Conservation (phyloP, 2,329 filamentous ascomycete species). For the Colletotrichum chrysophilum region DNA sequence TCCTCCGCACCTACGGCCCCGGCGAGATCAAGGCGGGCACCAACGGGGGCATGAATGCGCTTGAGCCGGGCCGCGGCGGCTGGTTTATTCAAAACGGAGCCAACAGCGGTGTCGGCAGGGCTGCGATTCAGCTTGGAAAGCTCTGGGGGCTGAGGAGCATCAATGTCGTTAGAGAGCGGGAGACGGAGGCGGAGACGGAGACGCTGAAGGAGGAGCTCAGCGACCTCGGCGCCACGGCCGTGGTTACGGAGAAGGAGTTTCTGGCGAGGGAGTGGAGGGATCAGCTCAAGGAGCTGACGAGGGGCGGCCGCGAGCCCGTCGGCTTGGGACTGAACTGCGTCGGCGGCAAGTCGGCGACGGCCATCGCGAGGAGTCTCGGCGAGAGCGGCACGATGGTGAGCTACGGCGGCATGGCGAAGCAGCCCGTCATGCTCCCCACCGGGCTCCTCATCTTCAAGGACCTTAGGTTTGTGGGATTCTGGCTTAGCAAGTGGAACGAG, state of each 20-base stretch:
- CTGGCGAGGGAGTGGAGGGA: slow-evolving; percentile 65
- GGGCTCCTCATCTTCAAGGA: slow-evolving; percentile 93
- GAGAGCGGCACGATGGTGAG: slow-evolving; percentile 80
- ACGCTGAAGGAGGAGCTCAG: slow-evolving; percentile 57
- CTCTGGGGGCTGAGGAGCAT: slow-evolving; percentile 91
- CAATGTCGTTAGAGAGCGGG: slow-evolving; percentile 82
- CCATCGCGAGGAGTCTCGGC: slow-evolving; percentile 76
- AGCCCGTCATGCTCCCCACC: slow-evolving; percentile 82
- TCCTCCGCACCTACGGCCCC: slow-evolving; percentile 80
- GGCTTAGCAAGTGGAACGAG: slow-evolving; percentile 91
- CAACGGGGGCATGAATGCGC: slow-evolving; percentile 47
- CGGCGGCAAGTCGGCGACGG: slow-evolving; percentile 82
- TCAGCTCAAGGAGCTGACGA: slow-evolving; percentile 68
- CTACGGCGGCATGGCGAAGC: slow-evolving; percentile 93
- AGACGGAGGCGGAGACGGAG: slow-evolving; percentile 67
- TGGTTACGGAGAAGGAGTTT: slow-evolving; percentile 63
- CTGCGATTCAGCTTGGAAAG: slow-evolving; percentile 85
- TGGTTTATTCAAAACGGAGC: slow-evolving; percentile 99
- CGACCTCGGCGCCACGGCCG: slow-evolving; percentile 61
- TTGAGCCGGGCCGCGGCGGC: slow-evolving; percentile 62
- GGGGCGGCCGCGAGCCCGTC: slow-evolving; percentile 73
- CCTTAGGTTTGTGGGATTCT: slow-evolving; percentile 88
- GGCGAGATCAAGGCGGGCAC: slow-evolving; percentile 46
- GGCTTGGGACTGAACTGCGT: slow-evolving; percentile 91
- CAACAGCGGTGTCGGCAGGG: slow-evolving; percentile 89